Conservation (phyloP, 805 yeast species). For the Suhomyces xylopsoci region DNA sequence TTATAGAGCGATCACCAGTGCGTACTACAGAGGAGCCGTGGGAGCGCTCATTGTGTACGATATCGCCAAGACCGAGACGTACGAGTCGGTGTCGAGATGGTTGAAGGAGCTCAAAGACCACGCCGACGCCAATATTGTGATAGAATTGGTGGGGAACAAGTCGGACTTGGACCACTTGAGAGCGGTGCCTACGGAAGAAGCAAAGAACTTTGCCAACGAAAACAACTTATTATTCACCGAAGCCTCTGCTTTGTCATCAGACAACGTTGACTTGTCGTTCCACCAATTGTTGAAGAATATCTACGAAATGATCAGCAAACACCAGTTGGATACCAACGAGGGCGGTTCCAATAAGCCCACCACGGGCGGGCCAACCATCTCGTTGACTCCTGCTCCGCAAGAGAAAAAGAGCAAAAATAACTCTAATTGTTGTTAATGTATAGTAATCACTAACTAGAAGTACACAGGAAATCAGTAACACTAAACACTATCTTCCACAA, state of each 20-base stretch:
- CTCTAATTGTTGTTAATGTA: slow-evolving; percentile 62
- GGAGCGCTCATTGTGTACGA: slow-evolving; percentile 96
- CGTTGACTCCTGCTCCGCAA: slow-evolving; percentile 90
- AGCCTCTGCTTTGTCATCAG: slow-evolving; percentile 90
- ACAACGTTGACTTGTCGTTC: slow-evolving; percentile 93
- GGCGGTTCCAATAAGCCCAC: slow-evolving; percentile 57
- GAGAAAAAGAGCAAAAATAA: slow-evolving; percentile 61
- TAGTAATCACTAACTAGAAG: too few species aligned
- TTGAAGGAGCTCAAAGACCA: slow-evolving; percentile 85
- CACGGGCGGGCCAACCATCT: slow-evolving; percentile 79
- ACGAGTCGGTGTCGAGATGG: slow-evolving; percentile 86
- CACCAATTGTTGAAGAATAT: slow-evolving; percentile 89
- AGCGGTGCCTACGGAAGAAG: slow-evolving; percentile 97
- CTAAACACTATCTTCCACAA: too few species aligned
- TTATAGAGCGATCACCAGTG: slow-evolving; percentile 95
- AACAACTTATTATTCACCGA: slow-evolving; percentile 91
- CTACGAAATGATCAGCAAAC: slow-evolving; percentile 90
- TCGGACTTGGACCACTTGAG: slow-evolving; percentile 87
- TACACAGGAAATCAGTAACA: too few species aligned
- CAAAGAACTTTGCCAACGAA: slow-evolving; percentile 89
- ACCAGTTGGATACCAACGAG: slow-evolving; percentile 86
- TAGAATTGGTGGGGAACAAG: slow-evolving; percentile 90
- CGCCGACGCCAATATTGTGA: slow-evolving; percentile 92
- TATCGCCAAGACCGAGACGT: slow-evolving; percentile 84
- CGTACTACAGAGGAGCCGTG: slow-evolving; percentile 96